Evolutionary conservation across 2,329 filamentous ascomycete genomes (phyloP).

Genomic region (Trichoderma afroharzianum): DNA sequence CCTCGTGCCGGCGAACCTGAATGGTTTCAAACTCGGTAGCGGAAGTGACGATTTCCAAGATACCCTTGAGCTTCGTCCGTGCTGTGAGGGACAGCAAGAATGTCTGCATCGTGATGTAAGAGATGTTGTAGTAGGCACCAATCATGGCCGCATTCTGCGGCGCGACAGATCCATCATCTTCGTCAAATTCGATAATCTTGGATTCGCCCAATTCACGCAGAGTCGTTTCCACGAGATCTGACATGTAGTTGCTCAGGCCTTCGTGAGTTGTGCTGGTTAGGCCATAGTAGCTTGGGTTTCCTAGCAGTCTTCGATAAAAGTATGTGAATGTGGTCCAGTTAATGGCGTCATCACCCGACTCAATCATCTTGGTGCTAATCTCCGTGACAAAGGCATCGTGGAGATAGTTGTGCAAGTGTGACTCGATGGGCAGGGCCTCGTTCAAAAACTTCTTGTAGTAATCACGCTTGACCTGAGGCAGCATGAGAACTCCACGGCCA

Average conservation of each 20-base stretch:
- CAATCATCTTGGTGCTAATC: constrained; percentile 92
- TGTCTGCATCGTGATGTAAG: constrained; percentile 98
- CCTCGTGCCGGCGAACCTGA: constrained; percentile 90
- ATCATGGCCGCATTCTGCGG: constrained; percentile 98
- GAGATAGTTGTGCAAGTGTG: constrained; percentile 84
- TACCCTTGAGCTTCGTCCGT: constrained; percentile 92
- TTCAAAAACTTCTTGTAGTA: constrained; percentile 99
- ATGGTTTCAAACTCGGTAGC: constrained; percentile 95
- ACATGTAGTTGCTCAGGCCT: constrained; percentile 88
- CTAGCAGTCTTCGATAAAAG: constrained; percentile 90
- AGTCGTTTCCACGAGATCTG: constrained; percentile 89
- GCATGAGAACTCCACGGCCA: constrained; percentile 91
- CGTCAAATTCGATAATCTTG: constrained; percentile 93
- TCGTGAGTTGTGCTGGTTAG: constrained; percentile 85
- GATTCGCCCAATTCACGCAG: constrained; percentile 86
- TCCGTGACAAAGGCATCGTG: constrained; percentile 97
- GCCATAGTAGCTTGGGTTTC: constrained; percentile 96
- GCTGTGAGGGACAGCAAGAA: constrained; percentile 86
- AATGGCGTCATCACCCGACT: constrained; percentile 92
- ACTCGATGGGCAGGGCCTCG: constrained; percentile 93
- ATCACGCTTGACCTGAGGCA: constrained; percentile 87
- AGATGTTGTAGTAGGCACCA: constrained; percentile 98
- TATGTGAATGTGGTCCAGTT: constrained; percentile 99
- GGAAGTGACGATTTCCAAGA: constrained; percentile 93
- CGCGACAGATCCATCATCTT: constrained; percentile 84